Evolutionary conservation across 129 eudicot species (phyloP).

Genomic region (Arctium minus): DNA sequence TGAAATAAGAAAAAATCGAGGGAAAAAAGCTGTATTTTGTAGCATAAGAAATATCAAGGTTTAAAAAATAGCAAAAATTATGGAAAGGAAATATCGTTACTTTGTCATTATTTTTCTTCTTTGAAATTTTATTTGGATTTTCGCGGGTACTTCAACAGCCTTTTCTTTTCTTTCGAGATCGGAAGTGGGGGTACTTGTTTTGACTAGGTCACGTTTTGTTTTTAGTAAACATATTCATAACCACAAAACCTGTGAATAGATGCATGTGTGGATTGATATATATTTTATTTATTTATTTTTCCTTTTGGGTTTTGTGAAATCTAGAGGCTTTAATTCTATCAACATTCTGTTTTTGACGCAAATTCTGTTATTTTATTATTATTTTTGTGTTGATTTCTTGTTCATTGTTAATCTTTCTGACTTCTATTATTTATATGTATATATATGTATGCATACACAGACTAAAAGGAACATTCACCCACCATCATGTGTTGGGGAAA

Average conservation of each 20-base stretch:
- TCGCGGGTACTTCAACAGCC: slow-evolving; percentile 31
- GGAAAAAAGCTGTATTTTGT: slow-evolving; percentile 17
- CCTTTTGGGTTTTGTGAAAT: slow-evolving; percentile 8
- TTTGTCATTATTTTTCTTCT: slow-evolving; percentile 12
- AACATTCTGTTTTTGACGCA: slow-evolving; percentile 9
- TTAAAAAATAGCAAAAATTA: slow-evolving; percentile 18
- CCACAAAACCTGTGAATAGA: slow-evolving; percentile 11
- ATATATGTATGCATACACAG: slow-evolving; percentile 7
- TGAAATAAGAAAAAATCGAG: slow-evolving; percentile 17
- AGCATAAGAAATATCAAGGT: not conserved
- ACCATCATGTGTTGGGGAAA: slow-evolving; percentile 37
- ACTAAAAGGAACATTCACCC: slow-evolving; percentile 35
- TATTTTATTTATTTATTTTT: slow-evolving; percentile 9
- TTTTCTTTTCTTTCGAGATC: slow-evolving; percentile 34
- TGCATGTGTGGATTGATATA: not conserved
- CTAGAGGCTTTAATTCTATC: slow-evolving; percentile 8
- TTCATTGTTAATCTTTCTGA: slow-evolving; percentile 15
- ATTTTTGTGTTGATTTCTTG: slow-evolving; percentile 9
- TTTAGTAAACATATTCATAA: slow-evolving; percentile 21
- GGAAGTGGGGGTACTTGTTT: slow-evolving; percentile 42
- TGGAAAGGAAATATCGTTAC: slow-evolving; percentile 17
- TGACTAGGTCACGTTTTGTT: slow-evolving; percentile 56
- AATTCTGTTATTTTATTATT: slow-evolving; percentile 20
- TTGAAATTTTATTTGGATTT: slow-evolving; percentile 30
- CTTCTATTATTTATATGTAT: not conserved